phyloP scores from a whole-genome alignment of 2,329 filamentous ascomycete genomes.

The Epicoccum sorghinum region DNA sequence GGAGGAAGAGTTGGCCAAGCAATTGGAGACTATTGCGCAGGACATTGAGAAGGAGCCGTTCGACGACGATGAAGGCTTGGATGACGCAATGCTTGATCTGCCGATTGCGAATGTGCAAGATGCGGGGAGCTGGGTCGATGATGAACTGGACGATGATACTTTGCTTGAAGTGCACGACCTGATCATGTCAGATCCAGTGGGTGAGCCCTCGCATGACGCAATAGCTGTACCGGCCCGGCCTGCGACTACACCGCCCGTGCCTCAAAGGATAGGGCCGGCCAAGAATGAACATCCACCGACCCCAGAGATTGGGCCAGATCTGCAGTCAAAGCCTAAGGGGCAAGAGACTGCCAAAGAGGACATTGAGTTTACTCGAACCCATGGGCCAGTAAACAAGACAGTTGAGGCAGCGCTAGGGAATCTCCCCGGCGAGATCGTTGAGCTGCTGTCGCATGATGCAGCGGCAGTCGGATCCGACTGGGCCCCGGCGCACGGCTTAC shows the following conservation, averaged over 20 bases:
- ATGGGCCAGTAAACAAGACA: constrained; percentile 39
- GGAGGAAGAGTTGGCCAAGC: constrained; percentile 24
- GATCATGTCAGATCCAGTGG: constrained; percentile 34
- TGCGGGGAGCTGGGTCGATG: constrained; percentile 31
- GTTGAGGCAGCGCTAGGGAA: constrained; percentile 33
- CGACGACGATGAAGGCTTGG: constrained; percentile 34
- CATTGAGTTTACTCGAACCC: constrained; percentile 29
- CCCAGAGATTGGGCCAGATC: neutral
- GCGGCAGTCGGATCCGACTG: constrained; percentile 27
- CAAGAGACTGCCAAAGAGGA: neutral
- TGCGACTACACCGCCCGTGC: constrained; percentile 7
- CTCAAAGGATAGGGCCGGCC: neutral
- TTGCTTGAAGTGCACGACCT: constrained; percentile 38
- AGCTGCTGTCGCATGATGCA: constrained; percentile 42
- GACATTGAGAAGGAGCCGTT: constrained; percentile 41
- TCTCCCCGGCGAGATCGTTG: constrained; percentile 37
- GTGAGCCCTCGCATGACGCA: constrained; percentile 9
- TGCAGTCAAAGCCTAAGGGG: neutral
- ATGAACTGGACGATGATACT: constrained; percentile 43
- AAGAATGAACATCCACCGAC: neutral
- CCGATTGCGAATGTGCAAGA: constrained; percentile 8
- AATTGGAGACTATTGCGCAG: constrained; percentile 30
- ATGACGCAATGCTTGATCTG: constrained; percentile 19
- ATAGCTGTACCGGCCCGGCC: neutral
- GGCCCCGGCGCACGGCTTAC: constrained; percentile 32